Evolutionary conservation across 1,284 basidiomycete species (phyloP), one percentile per base, ranked within the genome.

Genomic region (Ganoderma multipileum): DNA sequence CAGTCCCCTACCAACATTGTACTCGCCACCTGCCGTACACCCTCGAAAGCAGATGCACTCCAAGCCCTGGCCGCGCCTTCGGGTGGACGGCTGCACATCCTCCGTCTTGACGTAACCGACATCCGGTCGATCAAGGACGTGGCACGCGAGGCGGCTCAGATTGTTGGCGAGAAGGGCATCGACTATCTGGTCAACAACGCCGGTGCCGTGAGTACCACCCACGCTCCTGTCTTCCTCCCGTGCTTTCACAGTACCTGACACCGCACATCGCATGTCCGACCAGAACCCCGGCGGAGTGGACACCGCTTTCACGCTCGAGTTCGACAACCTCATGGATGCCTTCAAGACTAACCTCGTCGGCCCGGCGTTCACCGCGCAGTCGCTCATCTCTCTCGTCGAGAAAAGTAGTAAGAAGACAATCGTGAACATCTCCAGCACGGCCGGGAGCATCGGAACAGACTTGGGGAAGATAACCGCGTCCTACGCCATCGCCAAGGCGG

Each of bases 161-260:
- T 81, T 12, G 68, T 84, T n/a, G 76, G 76, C 7, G 74, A 73
- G 8, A 68, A 61, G 0, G 79, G 80, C 1, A 74, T 83, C 28
- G 81, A 83, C 70, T 84, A 82, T 30, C 72, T 84, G 20, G 66
- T 82, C 57, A 83, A 83, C 72, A 83, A 82, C 58, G 82, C 82
- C 23, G 82, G 72, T 0, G 76, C 81, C 30, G 81, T 81, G 60
- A 55, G 78, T 72, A n/a, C 28, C n/a, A n/a, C 26, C 7, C 18
- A 14, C 30, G 8, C 20, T 36, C 30, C 3, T 57, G 30, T 28
- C 18, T 55, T 18, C 20, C 42, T 18, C 42, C n/a, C n/a, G n/a
- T n/a, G n/a, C n/a, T 7, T 8, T 7, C 18, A 8, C 42, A 20
- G 5, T 18, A 8, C 42, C 18, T 7, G 1, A 3, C 20, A 7